Evolutionary conservation across 75 land plant genomes (phyloP).

Genomic region (Cupressus sempervirens): DNA sequence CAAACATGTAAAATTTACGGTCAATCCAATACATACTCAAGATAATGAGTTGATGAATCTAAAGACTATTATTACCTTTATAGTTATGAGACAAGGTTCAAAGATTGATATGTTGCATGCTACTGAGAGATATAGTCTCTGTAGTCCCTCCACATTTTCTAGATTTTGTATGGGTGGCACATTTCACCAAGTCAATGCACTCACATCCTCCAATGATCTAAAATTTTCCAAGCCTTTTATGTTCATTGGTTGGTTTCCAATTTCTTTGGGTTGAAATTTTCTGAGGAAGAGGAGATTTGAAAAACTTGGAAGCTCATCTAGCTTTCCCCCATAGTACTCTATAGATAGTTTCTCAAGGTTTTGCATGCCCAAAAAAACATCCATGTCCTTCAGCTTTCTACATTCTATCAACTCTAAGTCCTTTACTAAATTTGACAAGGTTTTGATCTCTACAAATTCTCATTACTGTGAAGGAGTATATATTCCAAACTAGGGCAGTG

Average conservation of each 20-base stretch:
- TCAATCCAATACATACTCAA: not conserved
- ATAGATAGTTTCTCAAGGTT: not conserved
- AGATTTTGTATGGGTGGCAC: not conserved
- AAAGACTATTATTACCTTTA: not conserved
- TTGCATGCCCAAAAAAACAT: not conserved
- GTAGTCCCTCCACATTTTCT: not conserved
- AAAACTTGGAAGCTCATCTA: not conserved
- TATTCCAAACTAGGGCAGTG: not conserved
- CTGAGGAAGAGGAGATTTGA: too few relatives aligned
- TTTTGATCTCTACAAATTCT: too few relatives aligned
- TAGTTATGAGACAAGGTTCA: not conserved
- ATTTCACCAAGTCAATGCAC: not conserved
- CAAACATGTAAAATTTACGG: not conserved
- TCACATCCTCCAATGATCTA: not conserved
- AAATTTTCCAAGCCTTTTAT: not conserved
- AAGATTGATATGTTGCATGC: not conserved
- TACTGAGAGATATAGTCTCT: too few relatives aligned
- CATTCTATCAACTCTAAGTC: not conserved
- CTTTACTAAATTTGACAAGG: too few relatives aligned
- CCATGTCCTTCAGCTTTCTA: not conserved
- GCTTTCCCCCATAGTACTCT: not conserved
- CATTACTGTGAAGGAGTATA: not conserved
- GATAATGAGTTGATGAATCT: not conserved
- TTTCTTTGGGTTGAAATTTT: not conserved
- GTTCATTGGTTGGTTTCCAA: not conserved